Base-by-base conservation (phyloP, 768 basidiomycete genomes). In the Auricularia sp. region DNA sequence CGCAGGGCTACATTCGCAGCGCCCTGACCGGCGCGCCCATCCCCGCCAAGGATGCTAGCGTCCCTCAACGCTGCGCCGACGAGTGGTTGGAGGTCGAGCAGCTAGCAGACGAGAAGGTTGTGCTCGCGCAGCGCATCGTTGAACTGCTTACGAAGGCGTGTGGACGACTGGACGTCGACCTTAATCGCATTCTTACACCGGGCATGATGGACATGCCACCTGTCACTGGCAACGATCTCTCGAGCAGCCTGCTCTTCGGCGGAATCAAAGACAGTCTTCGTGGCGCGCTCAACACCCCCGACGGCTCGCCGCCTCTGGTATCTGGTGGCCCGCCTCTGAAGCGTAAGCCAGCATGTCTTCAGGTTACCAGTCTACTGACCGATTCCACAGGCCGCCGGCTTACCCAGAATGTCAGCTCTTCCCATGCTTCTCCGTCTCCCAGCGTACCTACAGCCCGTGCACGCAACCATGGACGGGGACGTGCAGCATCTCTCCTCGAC, bases 91-190 rank as follows among this genome's bases (percentile, higher is more conserved):
- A 73, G 65, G 29, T 83, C 14, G 75, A 80, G 42, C 72, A 73
- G 33, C 72, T 81, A 8, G 71, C 78, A 1, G 73, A 72, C 10
- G 81, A 81, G 72, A 82, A 82, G 72, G 72, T 78, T 3, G 70
- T 62, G 3, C 69, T 82, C 34, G 74, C 71, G 7, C 79, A 77
- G 58, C 75, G 77, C 16, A 76, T 77, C 36, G 74, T 74, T 1
- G 75, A 71, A 16, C 76, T 72, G 10, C 83, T 82, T 2, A 78
- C 76, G n/a, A 82, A 75, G 12, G 83, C 85, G 36, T 79, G 71
- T 3, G 84, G 84, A 36, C 83, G 78, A 64, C 77, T 72, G 1
- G 74, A 72, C 44, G 70, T 78, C 63, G 82, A 84, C 66, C 72
- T 83, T 16, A 61, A 64, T 59, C 65, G 67, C 3, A 63, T 68